A percentile compares a stretch with the other conserved stretches of the same genome.
These are phyloP conservation scores for Ophiostoma sp. DNA, from an alignment of 2,329 filamentous ascomycete genomes.

Conservation along the genomic window DNA sequence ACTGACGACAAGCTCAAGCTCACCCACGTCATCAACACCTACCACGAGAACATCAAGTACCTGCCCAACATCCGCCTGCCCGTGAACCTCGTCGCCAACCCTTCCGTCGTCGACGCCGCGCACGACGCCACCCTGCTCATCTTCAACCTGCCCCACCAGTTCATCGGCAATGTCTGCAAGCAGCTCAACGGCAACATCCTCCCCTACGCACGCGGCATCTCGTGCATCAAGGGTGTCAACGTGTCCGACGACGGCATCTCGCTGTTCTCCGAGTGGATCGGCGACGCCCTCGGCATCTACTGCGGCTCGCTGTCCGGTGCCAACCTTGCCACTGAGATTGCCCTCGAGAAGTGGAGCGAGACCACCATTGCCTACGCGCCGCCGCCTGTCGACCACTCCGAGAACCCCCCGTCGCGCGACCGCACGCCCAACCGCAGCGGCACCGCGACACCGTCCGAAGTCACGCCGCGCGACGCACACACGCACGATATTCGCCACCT, in stretches of 20 bases:
- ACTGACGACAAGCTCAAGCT: slow-evolving; percentile 70
- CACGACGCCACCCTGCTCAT: slow-evolving; percentile 80
- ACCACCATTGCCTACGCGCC: slow-evolving; percentile 96
- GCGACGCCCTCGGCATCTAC: slow-evolving; percentile 86
- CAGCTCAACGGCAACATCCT: slow-evolving; percentile 82
- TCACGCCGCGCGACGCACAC: slow-evolving; percentile 30
- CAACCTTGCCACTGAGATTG: slow-evolving; percentile 94
- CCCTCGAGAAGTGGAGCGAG: slow-evolving; percentile 87
- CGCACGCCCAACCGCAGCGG: slow-evolving; percentile 34
- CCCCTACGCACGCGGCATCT: slow-evolving; percentile 87
- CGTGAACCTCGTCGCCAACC: slow-evolving; percentile 75
- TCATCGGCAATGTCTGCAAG: slow-evolving; percentile 81
- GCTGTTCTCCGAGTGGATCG: slow-evolving; percentile 93
- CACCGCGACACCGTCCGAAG: slow-evolving; percentile 25
- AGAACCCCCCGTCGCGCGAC: slow-evolving; percentile 53
- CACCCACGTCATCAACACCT: slow-evolving; percentile 80
- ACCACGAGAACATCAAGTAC: slow-evolving; percentile 98
- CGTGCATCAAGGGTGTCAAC: slow-evolving; percentile 96
- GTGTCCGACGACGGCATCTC: slow-evolving; percentile 80
- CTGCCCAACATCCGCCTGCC: slow-evolving; percentile 83
- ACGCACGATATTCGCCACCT: slow-evolving; percentile 36
- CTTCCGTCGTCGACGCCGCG: slow-evolving; percentile 73
- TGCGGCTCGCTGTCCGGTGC: slow-evolving; percentile 92
- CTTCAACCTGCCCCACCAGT: slow-evolving; percentile 96
- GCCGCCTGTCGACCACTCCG: slow-evolving; percentile 75